Evolutionary conservation across 2,329 filamentous ascomycete genomes (phyloP).

Genomic region (Xylariaceae sp.): DNA sequence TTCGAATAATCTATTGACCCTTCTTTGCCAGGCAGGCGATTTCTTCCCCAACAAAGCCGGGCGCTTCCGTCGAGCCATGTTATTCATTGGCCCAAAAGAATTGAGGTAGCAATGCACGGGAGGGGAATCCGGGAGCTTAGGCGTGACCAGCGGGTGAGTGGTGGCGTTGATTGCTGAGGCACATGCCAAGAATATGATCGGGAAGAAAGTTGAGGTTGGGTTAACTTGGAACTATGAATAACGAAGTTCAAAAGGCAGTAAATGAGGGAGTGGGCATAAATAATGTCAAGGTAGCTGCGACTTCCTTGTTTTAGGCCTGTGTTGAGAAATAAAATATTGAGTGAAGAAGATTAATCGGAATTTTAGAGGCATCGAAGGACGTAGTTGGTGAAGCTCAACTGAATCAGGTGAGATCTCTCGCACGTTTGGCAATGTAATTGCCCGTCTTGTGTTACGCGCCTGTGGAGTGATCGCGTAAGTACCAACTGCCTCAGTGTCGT

Average conservation of each 20-base stretch:
- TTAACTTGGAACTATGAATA: neutral
- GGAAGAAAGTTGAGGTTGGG: neutral
- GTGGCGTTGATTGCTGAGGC: neutral
- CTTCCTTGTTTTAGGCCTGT: no score
- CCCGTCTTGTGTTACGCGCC: no score
- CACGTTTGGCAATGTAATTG: no score
- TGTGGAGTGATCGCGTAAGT: no score
- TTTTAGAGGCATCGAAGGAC: no score
- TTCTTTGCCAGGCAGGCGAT: neutral
- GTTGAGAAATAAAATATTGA: no score
- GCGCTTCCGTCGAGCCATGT: slow-evolving; percentile 1
- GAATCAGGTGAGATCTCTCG: no score
- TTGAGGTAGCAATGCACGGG: neutral
- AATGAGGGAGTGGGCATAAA: neutral
- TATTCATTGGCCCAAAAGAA: neutral
- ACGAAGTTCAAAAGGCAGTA: neutral
- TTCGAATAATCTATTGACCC: slow-evolving; percentile 5
- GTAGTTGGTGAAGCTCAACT: no score
- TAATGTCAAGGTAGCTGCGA: neutral
- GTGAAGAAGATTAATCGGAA: no score
- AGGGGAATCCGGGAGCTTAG: neutral
- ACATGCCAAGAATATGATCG: neutral
- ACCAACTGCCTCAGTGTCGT: no score
- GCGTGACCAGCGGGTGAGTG: neutral
- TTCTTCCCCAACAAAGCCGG: neutral